Conservation (phyloP, 2,329 filamentous ascomycete genomes). For the Fusarium protoensiforme region DNA sequence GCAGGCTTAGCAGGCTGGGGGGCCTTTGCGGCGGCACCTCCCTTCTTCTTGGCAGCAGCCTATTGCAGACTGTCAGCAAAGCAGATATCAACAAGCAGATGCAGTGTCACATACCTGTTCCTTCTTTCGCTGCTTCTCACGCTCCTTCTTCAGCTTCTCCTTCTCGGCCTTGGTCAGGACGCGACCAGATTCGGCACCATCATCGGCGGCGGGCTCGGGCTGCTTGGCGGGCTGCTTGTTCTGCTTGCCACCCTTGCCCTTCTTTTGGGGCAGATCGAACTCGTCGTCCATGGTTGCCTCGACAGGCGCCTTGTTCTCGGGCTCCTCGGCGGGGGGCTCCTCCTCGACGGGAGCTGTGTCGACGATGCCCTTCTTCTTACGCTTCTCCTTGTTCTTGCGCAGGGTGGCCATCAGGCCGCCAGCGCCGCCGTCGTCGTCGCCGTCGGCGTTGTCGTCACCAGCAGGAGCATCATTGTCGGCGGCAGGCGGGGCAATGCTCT, state of each 20-base stretch:
- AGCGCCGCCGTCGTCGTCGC: slow-evolving; percentile 64
- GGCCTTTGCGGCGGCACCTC: slow-evolving; percentile 47
- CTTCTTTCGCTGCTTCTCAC: slow-evolving; percentile 98
- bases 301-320: slow-evolving; percentile 74
- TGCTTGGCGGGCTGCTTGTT: slow-evolving; percentile 53
- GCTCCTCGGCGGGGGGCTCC: slow-evolving; percentile 74
- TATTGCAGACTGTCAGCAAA: slow-evolving; percentile 32
- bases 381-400: slow-evolving; percentile 85
- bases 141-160: slow-evolving; percentile 97
- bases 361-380: slow-evolving; percentile 85
- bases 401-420: slow-evolving; percentile 83
- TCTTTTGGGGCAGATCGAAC: slow-evolving; percentile 84
- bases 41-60: slow-evolving; percentile 85
- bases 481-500: slow-evolving; percentile 73
- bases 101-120: slow-evolving; percentile 74
- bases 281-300: slow-evolving; percentile 89
- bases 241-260: slow-evolving; percentile 69
- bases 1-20: slow-evolving; percentile 44
- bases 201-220: slow-evolving; percentile 62
- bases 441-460: slow-evolving; percentile 61
- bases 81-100: background rate
- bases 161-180: slow-evolving; percentile 98
- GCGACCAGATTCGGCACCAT: slow-evolving; percentile 68
- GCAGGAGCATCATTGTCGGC: slow-evolving; percentile 58
- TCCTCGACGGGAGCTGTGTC: slow-evolving; percentile 64